phyloP scores from a whole-genome alignment of 306 rosid genomes.

The Vigna nakashimae region DNA sequence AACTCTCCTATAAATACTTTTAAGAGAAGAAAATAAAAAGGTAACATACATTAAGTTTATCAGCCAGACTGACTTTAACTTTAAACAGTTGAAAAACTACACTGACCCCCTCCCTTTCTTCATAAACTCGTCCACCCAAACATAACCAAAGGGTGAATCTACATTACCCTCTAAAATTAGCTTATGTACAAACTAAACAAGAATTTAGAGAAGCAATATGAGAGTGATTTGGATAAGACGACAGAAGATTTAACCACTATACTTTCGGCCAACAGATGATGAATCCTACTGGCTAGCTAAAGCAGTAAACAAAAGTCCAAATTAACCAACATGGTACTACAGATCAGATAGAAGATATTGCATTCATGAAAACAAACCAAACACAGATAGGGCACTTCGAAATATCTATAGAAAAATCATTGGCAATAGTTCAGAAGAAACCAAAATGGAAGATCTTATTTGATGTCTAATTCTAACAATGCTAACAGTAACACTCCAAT shows the following conservation, averaged over 20 bases:
- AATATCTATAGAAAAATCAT: slow-evolving; percentile 32
- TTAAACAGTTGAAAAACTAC: not conserved
- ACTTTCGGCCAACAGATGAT: slow-evolving; percentile 7
- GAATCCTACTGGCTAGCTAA: slow-evolving; percentile 9
- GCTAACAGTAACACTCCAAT: slow-evolving; percentile 38
- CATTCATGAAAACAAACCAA: slow-evolving; percentile 27
- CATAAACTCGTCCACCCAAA: not conserved
- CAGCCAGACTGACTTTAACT: no score
- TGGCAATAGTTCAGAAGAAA: slow-evolving; percentile 41
- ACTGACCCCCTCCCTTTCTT: not conserved
- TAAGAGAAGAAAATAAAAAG: not conserved
- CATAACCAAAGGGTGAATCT: not conserved
- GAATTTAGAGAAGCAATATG: no score
- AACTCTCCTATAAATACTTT: not conserved
- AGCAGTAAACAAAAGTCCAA: slow-evolving; percentile 17
- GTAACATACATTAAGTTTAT: no score
- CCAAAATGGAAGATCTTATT: slow-evolving; percentile 35
- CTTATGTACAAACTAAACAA: no score
- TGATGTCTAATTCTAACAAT: slow-evolving; percentile 27
- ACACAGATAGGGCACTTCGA: not conserved
- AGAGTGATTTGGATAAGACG: no score
- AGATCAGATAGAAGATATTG: slow-evolving; percentile 23
- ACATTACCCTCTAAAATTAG: not conserved
- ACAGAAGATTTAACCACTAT: not conserved
- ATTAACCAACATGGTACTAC: slow-evolving; percentile 8